Percentiles rank a stretch among this genome's conserved stretches.
phyloP scores from a whole-genome alignment of 1,139 yeast species.

The Yamadazyma oceani region DNA sequence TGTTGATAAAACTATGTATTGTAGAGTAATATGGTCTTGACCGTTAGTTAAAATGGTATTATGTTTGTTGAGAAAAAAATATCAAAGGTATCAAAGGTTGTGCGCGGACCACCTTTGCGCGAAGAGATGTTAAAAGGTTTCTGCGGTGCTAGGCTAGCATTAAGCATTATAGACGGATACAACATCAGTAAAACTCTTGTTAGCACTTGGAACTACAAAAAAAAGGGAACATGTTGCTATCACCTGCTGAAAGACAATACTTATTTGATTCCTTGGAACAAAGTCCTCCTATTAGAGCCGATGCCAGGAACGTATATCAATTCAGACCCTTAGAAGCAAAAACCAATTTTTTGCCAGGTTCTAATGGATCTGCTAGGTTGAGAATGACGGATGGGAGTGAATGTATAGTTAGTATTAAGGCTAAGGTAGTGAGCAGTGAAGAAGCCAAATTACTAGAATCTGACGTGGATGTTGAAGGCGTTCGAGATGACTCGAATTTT shows the following conservation, averaged over 20 bases:
- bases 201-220: no score
- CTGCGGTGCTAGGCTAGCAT: no score
- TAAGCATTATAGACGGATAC: no score
- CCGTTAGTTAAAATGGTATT: neutral
- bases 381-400: constrained; percentile 88
- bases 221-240: constrained; percentile 72
- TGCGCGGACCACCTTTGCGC: neutral
- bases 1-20: no score
- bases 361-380: constrained; percentile 90
- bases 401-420: constrained; percentile 85
- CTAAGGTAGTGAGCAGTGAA: constrained; percentile 67
- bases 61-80: neutral
- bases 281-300: constrained; percentile 73
- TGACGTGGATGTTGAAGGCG: constrained; percentile 74
- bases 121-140: constrained; percentile 1
- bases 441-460: constrained; percentile 57
- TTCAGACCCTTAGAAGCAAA: constrained; percentile 85
- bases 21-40: neutral
- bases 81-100: no score
- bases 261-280: constrained; percentile 68
- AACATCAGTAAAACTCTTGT: no score
- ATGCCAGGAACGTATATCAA: constrained; percentile 70
- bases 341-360: constrained; percentile 75
- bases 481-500: constrained; percentile 67
- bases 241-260: constrained; percentile 85